phyloP scores from a whole-genome alignment of 352 stramenopile species.

The Phytophthora sansomeana region DNA sequence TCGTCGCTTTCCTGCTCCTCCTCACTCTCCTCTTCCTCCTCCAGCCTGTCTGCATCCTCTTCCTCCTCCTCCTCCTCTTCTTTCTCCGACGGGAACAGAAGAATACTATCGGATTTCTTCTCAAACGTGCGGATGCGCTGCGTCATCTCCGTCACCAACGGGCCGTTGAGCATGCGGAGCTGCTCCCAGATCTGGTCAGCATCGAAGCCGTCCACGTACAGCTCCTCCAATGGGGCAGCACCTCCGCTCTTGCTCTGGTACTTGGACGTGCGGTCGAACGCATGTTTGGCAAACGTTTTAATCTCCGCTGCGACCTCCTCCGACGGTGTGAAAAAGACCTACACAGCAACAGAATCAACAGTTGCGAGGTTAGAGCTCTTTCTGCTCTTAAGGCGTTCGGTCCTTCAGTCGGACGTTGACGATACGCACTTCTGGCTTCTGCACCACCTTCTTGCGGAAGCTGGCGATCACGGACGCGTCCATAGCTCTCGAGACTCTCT shows the following conservation, averaged over 20 bases:
- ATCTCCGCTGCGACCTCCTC: slow-evolving; percentile 69
- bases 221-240: slow-evolving; percentile 65
- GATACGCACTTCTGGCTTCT: slow-evolving; percentile 68
- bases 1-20: slow-evolving; percentile 42
- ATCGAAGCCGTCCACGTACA: slow-evolving; percentile 87
- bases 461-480: slow-evolving; percentile 62
- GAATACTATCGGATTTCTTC: slow-evolving; percentile 66
- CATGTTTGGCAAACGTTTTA: slow-evolving; percentile 82
- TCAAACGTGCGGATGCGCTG: slow-evolving; percentile 75
- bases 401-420: neutral
- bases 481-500: slow-evolving; percentile 53
- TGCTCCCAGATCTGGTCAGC: slow-evolving; percentile 89
- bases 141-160: slow-evolving; percentile 70
- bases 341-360: slow-evolving; percentile 12
- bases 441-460: slow-evolving; percentile 76
- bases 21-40: slow-evolving; percentile 36
- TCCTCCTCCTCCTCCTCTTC: slow-evolving; percentile 43
- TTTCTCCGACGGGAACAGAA: slow-evolving; percentile 67
- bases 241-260: slow-evolving; percentile 56
- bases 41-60: slow-evolving; percentile 29
- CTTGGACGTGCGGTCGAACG: slow-evolving; percentile 77
- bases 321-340: slow-evolving; percentile 85
- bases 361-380: neutral
- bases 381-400: no score
- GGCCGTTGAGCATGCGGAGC: slow-evolving; percentile 82